Evolutionary conservation across 2,329 filamentous ascomycete species (phyloP).

Genomic region (Mycocentrospora acerina): DNA sequence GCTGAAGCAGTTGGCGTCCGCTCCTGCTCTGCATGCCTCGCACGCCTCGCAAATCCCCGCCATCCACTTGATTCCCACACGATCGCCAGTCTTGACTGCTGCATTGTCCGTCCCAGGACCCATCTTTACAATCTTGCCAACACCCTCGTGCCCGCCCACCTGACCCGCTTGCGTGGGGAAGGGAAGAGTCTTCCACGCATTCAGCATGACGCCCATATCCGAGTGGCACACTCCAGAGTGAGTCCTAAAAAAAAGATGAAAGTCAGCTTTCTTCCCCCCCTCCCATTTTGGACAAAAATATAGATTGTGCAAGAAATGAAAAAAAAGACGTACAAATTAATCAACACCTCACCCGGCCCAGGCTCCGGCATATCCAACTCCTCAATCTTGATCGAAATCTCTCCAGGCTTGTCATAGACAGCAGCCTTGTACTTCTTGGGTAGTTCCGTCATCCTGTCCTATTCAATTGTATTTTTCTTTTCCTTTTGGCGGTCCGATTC

Average conservation of each 20-base stretch:
- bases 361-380: conserved; percentile 66
- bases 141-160: conserved; percentile 70
- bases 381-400: conserved; percentile 64
- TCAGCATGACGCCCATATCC: conserved; percentile 56
- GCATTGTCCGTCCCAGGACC: conserved; percentile 60
- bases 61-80: conserved; percentile 72
- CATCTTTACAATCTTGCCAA: conserved; percentile 65
- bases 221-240: conserved; percentile 68
- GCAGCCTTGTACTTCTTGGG: conserved; percentile 64
- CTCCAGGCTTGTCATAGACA: conserved; percentile 66
- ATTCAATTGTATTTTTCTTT: neutral
- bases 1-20: conserved; percentile 39
- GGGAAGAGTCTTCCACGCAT: conserved; percentile 58
- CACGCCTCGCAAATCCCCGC: conserved; percentile 54
- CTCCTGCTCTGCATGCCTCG: conserved; percentile 47
- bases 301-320: neutral
- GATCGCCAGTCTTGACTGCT: conserved; percentile 64
- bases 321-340: conserved; percentile 55
- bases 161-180: conserved; percentile 61
- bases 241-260: conserved; percentile 35
- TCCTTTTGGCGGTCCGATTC: too few relatives aligned
- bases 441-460: conserved; percentile 22
- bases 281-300: neutral
- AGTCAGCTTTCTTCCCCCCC: neutral
- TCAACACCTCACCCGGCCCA: conserved; percentile 61